phyloP scores from a whole-genome alignment of 169 alveolate species.

The Babesia bigemina region DNA sequence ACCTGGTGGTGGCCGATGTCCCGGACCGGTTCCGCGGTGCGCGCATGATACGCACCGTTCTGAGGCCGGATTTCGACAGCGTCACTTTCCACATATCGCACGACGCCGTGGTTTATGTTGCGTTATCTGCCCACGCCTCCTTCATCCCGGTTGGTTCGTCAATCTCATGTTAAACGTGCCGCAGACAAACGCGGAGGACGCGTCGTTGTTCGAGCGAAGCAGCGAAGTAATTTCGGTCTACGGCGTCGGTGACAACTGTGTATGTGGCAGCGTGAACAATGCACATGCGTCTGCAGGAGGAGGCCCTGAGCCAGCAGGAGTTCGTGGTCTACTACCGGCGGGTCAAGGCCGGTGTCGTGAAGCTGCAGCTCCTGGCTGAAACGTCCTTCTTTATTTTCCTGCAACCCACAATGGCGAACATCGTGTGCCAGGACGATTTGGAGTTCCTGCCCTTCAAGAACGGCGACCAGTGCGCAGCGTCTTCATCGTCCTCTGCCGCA shows the following conservation, averaged over 20 bases:
- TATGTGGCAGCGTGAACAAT: neutral
- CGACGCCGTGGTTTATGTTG: constrained; percentile 58
- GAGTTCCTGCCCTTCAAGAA: constrained; percentile 40
- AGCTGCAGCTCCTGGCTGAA: constrained; percentile 34
- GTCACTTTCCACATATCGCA: constrained; percentile 44
- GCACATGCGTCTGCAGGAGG: neutral
- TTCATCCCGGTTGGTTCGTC: constrained; percentile 22
- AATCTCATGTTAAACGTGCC: neutral
- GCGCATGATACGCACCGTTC: constrained; percentile 44
- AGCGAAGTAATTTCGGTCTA: constrained; percentile 52
- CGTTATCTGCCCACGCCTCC: constrained; percentile 34
- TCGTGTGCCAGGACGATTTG: constrained; percentile 57
- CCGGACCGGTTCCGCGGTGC: constrained; percentile 71
- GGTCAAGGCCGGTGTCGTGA: constrained; percentile 48
- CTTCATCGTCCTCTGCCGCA: constrained; percentile 43
- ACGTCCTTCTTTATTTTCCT: constrained; percentile 59
- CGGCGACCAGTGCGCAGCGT: constrained; percentile 54
- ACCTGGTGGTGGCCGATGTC: constrained; percentile 81
- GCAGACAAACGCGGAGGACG: constrained; percentile 33
- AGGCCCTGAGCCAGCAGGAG: constrained; percentile 50
- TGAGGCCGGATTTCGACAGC: constrained; percentile 32
- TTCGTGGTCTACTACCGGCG: constrained; percentile 33
- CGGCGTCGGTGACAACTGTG: constrained; percentile 48
- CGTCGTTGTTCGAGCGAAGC: constrained; percentile 37
- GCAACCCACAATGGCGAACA: constrained; percentile 49